Evolutionary conservation across 2,329 filamentous ascomycete genomes (phyloP), one percentile per base, ranked within the genome.

Genomic region (Amauroascus verrucosus): DNA sequence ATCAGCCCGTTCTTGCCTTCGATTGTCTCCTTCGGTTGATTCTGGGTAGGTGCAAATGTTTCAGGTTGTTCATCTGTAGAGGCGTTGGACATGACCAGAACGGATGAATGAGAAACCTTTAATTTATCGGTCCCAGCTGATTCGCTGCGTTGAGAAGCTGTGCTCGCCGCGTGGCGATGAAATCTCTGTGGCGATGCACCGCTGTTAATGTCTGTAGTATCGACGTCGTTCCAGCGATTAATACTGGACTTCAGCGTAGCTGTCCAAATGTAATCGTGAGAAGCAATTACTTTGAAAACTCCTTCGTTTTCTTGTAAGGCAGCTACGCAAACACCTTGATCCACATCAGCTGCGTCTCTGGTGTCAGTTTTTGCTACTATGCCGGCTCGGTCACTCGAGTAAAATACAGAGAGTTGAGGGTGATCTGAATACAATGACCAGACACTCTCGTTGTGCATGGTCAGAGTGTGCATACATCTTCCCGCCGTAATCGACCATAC

Each of bases 391-490:
- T 98, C 93, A 61, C 85, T 87, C 53, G 91, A 97, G 72, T 97
- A 97, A 69, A 98, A 97, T 28, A 95, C 80, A 8, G 85, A 84
- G 3, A 98, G 78, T 55, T 85, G 79, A 0, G 90, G 89, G 62
- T 95, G 82, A 51, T 91, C 84, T 0, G 93, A 96, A 69, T 86
- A 95, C 20, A 98, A 76, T 1, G 88, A 94, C 93, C 93, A 98
- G 20, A 98, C 88, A 66, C 90, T 96, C 65, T 95, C 89, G 65
- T 95, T 95, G 72, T 98, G 93, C 93, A 98, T 98, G 52, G 90
- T 96, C 62, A 98, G 79, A 0, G 93, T 98, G 70, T 96, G 88
- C 85, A 97, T 91, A 76, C 93, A 98, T 61, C 93, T 80, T 53
- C 93, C 93, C 20, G 89, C 91, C 9, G 87, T 93, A 61, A 97